Base-by-base conservation (phyloP, 306 rosid genomes). In the Quercus agrifolia region DNA sequence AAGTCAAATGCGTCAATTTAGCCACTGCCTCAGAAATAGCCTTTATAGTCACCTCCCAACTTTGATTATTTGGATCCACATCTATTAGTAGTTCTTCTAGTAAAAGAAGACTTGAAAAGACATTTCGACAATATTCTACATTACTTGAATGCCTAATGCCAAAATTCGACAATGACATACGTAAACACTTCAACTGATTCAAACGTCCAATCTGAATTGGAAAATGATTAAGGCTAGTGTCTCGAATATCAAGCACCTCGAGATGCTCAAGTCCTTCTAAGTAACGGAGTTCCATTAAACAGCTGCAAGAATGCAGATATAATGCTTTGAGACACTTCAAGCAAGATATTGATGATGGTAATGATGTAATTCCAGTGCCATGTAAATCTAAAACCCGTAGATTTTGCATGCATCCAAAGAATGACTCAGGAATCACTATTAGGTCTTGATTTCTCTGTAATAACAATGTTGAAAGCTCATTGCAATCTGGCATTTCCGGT, bases 171-270 rank as follows among this genome's bases (percentile, higher is more conserved):
- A 38, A 38, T 38, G 44, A 38, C 44, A 38, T 38, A 38, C 82
- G 46, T 7, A 84, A 19, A 49, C 84, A 84, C 28, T 71, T 79
- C 28, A 84, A 38, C 11, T 71, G 73, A 10, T 23, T 21, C 76
- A 84, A 72, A 5, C 1, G 8, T n/a, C 73, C 25, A 23, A 79
- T 56, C 56, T 21, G 20, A n/a, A 30, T 27, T 28, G 84, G 49
- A 10, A 84, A 6, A 62, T 71, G 76, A 5, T 11, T 23, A 17
- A 84, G 56, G 41, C 28, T 27, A 9, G 71, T 79, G 66, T 27
- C 81, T 2, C 75, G 76, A 23, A 80, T 76, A 73, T 84, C 87
- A 57, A 84, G 84, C 57, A 84, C 75, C 74, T 80, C 81, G 17
- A 79, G 81, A 56, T 18, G 18, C 80, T 54, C 51, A 71, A 84